Base-by-base conservation (phyloP, 2,329 filamentous ascomycete genomes). In the Aciculosporium take region DNA sequence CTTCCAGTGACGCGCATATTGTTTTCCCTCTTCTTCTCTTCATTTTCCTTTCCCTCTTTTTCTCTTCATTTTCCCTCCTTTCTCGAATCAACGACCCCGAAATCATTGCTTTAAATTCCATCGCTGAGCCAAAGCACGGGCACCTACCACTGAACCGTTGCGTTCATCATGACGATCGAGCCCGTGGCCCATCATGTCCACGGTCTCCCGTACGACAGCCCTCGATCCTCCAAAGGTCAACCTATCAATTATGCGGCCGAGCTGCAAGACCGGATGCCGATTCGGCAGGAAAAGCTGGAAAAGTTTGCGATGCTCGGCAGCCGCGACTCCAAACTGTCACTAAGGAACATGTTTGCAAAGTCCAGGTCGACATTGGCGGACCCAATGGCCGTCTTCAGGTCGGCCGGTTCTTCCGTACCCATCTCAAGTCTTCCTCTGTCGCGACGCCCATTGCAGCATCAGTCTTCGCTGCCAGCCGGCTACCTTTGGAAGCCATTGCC, bases 271-370 rank as follows among this genome's bases (percentile, higher is more conserved):
- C 36, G 33, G 5, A 43, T 45, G 43, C 30, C 37, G 23, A 36
- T 71, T 42, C 66, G 67, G 29, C 48, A 56, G 5, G 62, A 64
- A 35, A 70, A 62, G 20, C n/a, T 41, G 30, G 44, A 37, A 5
- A 38, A 56, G 5, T 12, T 18, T 5, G 62, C 63, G 36, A 71
- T 63, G 48, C 49, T 64, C 20, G 54, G 52, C 41, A 66, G 61
- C 51, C 61, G 71, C 46, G 71, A 74, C 45, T 75, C 72, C 13
- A 68, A 63, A 44, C 51, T 74, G 39, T 71, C 67, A 3, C 53
- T 76, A 37, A 62, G 68, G 40, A 67, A 58, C 46, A 60, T 77
- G 7, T 76, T 77, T 48, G 60, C 64, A 31, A 64, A 68, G 45
- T 60, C 61, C 17, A 72, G 63, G 51, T 38, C 55, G 3, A 53